Base-by-base conservation (phyloP, 2,329 filamentous ascomycete species). In the Graphium sp. region DNA sequence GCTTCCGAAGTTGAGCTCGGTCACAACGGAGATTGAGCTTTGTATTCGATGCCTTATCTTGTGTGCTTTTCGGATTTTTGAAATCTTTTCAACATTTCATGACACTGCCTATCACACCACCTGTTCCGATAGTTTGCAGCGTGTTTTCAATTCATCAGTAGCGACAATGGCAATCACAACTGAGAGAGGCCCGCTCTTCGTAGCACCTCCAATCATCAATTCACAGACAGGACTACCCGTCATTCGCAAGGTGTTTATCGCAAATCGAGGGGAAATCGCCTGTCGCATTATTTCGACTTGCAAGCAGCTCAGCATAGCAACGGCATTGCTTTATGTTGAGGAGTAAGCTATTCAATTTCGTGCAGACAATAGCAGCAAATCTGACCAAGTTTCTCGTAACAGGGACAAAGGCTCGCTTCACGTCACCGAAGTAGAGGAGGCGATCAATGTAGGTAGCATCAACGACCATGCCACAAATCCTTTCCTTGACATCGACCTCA, bases 241-340 rank as follows among this genome's bases (percentile, higher is more conserved):
- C n/a, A n/a, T n/a, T n/a, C n/a, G n/a, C n/a, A n/a, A n/a, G n/a
- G 19, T 40, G 5, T 28, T 42, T 6, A 35, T 42, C 11, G 40
- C 39, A 9, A 42, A 42, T 11, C 33, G 40, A 1, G 40, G 40
- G 10, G 40, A 42, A 17, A 42, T 41, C 10, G 35, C 40, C 4
- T 37, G 32, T 16, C 36, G 39, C 4, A 27, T 40, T 7, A 41
- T 42, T 17, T 22, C 28, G 2, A 38, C 40, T 0, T 42, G 40
- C 13, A 33, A 30, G 4, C 49, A 47, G 20, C 47, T 70, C 3
- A 47, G 49, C 11, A 51, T 72, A n/a, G 18, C 45, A 26, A 68
- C 61, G 0, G 54, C 71, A 29, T 56, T 66, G 2, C 56, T 74
- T 11, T 72, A 71, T 37, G 18, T 16, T 8, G 20, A 29, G 24